Evolutionary conservation across 108 stramenopile species (phyloP).

Genomic region (Nitzschia sp.): DNA sequence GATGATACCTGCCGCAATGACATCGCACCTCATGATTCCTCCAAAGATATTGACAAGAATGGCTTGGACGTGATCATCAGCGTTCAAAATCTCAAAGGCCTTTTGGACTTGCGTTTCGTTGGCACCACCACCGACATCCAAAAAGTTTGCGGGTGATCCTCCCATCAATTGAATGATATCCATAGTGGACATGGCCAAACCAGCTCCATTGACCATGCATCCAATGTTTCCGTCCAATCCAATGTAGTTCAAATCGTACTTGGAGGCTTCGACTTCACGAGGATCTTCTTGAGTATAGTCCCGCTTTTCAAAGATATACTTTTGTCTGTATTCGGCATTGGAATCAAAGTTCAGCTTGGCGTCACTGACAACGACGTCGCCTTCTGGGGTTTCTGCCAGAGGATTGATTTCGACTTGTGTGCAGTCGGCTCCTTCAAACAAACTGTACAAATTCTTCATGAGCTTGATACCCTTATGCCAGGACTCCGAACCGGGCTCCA

Average conservation of each 20-base stretch:
- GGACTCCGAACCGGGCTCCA: slow-evolving; percentile 33
- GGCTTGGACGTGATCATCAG: slow-evolving; percentile 75
- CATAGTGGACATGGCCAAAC: slow-evolving; percentile 96
- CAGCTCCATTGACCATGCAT: slow-evolving; percentile 98
- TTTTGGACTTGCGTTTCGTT: slow-evolving; percentile 71
- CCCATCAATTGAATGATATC: slow-evolving; percentile 95
- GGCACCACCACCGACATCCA: slow-evolving; percentile 93
- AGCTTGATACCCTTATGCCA: slow-evolving; percentile 54
- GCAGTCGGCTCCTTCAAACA: slow-evolving; percentile 82
- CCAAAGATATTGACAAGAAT: slow-evolving; percentile 97
- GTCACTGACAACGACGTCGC: slow-evolving; percentile 76
- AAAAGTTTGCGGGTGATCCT: slow-evolving; percentile 94
- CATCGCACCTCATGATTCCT: slow-evolving; percentile 96
- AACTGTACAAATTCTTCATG: slow-evolving; percentile 78
- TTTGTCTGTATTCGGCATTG: slow-evolving; percentile 86
- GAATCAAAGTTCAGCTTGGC: slow-evolving; percentile 95
- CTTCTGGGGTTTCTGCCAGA: slow-evolving; percentile 75
- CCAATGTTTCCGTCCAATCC: slow-evolving; percentile 97
- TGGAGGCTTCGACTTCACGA: slow-evolving; percentile 80
- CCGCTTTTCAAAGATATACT: slow-evolving; percentile 68
- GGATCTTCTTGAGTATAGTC: slow-evolving; percentile 88
- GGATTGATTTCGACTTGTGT: slow-evolving; percentile 95
- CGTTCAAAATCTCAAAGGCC: slow-evolving; percentile 81
- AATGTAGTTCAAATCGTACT: slow-evolving; percentile 95
- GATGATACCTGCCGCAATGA: slow-evolving; percentile 92